A percentile compares a stretch with the other conserved stretches of the same genome.
Conservation (phyloP, 2,329 filamentous ascomycete genomes). For the Xylaria sp. region DNA sequence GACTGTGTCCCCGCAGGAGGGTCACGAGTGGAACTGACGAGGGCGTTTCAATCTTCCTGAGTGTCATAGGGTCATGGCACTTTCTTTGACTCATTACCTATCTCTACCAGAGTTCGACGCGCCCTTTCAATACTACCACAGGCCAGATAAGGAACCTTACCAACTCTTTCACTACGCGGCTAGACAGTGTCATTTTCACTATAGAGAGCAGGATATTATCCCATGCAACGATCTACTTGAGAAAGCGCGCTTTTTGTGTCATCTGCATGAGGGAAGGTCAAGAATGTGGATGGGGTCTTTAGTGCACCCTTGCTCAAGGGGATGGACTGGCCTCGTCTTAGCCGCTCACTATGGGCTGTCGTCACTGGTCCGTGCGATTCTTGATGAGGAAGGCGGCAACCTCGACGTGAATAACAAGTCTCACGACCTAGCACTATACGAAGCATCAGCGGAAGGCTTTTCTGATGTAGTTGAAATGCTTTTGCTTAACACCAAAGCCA, state of each 20-base stretch:
- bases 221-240: not conserved
- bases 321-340: not conserved
- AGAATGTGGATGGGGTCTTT: not conserved
- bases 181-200: not conserved
- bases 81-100: constrained; percentile 6
- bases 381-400: not conserved
- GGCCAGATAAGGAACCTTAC: not conserved
- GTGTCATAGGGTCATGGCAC: constrained; percentile 5
- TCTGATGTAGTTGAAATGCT: constrained; percentile 6
- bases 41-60: constrained; percentile 13
- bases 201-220: constrained; percentile 5
- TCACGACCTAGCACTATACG: not conserved
- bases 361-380: not conserved
- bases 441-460: not conserved
- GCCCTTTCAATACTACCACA: too few relatives aligned
- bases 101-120: not conserved
- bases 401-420: not conserved
- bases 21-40: constrained; percentile 10
- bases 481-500: not conserved
- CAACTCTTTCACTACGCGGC: not conserved
- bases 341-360: not conserved
- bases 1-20: not conserved
- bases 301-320: not conserved
- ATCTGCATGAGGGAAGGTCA: not conserved
- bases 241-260: constrained; percentile 10